A percentile compares a stretch with the other conserved stretches of the same genome.
These are phyloP conservation scores for Metarhizium humberi DNA, from an alignment of 2,329 filamentous ascomycete genomes.

Conservation along the genomic window DNA sequence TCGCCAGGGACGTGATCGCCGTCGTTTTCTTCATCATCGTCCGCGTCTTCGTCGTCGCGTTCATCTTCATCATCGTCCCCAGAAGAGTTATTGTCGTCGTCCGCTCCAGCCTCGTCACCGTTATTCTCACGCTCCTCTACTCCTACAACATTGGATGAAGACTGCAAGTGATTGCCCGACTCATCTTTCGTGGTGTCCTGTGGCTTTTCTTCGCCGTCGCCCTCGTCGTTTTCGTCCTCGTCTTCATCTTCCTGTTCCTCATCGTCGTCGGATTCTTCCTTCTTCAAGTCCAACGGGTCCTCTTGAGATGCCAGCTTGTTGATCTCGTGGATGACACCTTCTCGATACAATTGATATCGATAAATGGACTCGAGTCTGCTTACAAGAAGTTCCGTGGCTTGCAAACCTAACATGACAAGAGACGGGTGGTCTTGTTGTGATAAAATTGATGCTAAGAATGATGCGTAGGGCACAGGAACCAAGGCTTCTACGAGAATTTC, in stretches of 20 bases:
- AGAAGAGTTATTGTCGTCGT: constrained; percentile 28
- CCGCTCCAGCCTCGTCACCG: constrained; percentile 27
- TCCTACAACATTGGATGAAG: background rate
- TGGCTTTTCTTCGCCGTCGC: constrained; percentile 9
- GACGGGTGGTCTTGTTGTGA: constrained; percentile 90
- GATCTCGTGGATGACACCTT: constrained; percentile 91
- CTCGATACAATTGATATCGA: constrained; percentile 91
- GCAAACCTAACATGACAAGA: constrained; percentile 76
- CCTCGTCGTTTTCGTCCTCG: constrained; percentile 9
- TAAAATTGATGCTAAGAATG: constrained; percentile 87
- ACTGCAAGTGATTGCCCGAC: background rate
- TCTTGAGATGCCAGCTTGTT: constrained; percentile 60
- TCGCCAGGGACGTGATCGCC: constrained; percentile 40
- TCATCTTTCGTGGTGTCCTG: constrained; percentile 14
- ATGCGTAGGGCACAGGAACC: constrained; percentile 84
- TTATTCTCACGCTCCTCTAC: constrained; percentile 11
- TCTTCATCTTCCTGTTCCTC: constrained; percentile 9
- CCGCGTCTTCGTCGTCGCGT: constrained; percentile 35
- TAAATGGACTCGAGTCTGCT: constrained; percentile 81
- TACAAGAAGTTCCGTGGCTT: constrained; percentile 81
- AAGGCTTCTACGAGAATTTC: constrained; percentile 78
- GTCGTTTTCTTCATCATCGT: constrained; percentile 47
- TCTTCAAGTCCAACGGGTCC: constrained; percentile 8
- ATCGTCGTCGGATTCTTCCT: constrained; percentile 8
- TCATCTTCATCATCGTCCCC: constrained; percentile 38